Conservation (phyloP, 768 basidiomycete genomes). For the Pulveroboletus ravenelii region DNA sequence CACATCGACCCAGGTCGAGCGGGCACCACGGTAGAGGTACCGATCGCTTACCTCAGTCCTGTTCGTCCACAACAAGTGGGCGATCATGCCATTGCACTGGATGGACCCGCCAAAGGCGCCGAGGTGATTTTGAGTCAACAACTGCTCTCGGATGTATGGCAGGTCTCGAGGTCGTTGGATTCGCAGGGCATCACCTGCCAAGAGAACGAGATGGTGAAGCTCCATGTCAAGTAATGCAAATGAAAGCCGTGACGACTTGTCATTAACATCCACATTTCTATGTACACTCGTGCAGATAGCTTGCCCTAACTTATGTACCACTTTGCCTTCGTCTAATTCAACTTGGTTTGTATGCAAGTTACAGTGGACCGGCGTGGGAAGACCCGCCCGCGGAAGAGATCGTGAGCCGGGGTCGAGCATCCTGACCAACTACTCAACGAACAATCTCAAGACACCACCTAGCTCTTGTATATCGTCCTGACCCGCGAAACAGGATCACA, state of each 20-base stretch:
- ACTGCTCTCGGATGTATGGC: conserved; percentile 27
- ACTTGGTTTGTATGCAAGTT: background rate
- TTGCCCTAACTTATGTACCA: conserved; percentile 7
- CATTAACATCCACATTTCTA: background rate
- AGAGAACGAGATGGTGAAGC: conserved; percentile 24
- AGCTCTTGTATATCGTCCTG: background rate
- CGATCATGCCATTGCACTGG: conserved; percentile 48
- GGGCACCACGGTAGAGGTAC: conserved; percentile 34
- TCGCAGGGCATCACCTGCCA: conserved; percentile 7
- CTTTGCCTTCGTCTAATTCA: background rate
- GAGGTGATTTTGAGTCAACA: conserved; percentile 43
- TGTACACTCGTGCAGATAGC: conserved; percentile 2
- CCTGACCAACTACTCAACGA: background rate
- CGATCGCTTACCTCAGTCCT: conserved; percentile 40
- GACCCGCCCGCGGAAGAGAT: background rate
- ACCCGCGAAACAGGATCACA: background rate
- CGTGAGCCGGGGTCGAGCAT: no score
- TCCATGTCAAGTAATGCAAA: conserved; percentile 17
- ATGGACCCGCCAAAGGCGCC: conserved; percentile 39
- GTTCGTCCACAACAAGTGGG: conserved; percentile 35
- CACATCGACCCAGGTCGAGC: conserved; percentile 30
- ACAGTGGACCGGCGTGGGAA: conserved; percentile 7
- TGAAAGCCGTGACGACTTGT: background rate
- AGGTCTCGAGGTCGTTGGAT: conserved; percentile 19
- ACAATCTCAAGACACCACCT: background rate